phyloP scores from a whole-genome alignment of 2,329 filamentous ascomycete genomes.

The Pseudogymnoascus sp. region DNA sequence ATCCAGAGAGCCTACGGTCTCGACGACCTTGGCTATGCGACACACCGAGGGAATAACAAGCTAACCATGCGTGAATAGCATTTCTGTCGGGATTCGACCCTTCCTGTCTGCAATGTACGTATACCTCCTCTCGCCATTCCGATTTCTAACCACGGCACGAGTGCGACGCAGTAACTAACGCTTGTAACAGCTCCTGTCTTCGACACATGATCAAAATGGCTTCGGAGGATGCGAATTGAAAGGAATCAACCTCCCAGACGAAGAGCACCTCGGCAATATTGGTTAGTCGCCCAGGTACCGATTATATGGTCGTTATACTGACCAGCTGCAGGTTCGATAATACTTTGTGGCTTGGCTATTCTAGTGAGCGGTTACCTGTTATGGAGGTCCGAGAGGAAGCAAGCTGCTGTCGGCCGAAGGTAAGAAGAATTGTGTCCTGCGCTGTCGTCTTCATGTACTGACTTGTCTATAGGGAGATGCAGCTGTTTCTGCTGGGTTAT shows the following conservation, averaged over 20 bases:
- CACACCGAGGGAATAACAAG: background rate
- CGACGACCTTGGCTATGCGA: background rate
- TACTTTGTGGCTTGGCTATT: constrained; percentile 74
- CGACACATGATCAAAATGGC: constrained; percentile 49
- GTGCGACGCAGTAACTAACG: background rate
- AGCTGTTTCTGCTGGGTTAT: constrained; percentile 81
- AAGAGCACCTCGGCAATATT: constrained; percentile 67
- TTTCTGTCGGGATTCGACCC: constrained; percentile 76
- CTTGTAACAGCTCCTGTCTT: constrained; percentile 51
- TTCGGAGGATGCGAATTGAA: constrained; percentile 63
- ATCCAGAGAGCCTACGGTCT: background rate
- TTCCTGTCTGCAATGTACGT: constrained; percentile 79
- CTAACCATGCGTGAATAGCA: constrained; percentile 40
- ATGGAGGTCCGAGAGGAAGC: constrained; percentile 76
- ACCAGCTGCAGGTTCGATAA: constrained; percentile 63
- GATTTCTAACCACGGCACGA: background rate
- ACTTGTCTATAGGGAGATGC: constrained; percentile 68
- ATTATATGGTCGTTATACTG: constrained; percentile 18
- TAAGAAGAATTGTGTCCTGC: constrained; percentile 30
- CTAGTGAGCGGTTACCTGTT: constrained; percentile 57
- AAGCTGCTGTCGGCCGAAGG: constrained; percentile 89
- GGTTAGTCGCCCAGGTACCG: constrained; percentile 43
- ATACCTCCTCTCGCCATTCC: constrained; percentile 7
- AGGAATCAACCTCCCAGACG: constrained; percentile 64
- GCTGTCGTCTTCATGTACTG: constrained; percentile 15